Base-by-base conservation (phyloP, 140 eudicot species). In the Oenanthe javanica region DNA sequence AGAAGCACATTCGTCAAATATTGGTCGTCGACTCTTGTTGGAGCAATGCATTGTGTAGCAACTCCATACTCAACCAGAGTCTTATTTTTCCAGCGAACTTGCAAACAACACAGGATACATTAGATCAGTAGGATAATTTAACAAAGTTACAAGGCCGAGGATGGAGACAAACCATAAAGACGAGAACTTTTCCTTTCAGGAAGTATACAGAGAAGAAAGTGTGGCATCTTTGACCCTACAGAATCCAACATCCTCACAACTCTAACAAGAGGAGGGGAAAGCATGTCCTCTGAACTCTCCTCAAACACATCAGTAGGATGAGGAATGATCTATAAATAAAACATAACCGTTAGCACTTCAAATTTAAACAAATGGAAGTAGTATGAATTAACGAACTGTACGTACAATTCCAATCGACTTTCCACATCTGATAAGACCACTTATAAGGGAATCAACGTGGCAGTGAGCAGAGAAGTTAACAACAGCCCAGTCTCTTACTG, bases 1-100 rank as follows among this genome's bases (percentile, higher is more conserved):
- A 31, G 36, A 31, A 31, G 36, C 36, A 31, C 36, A 77, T 89
- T 86, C 0, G 91, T 88, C 40, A 93, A 75, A 81, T 93, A 91
- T 47, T 89, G 96, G 69, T 91, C 96, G 40, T 91, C 91, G 57
- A 91, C 92, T 54, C 90, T 86, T 15, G 50, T 84, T 55, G 96
- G 97, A 59, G 97, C 89, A 48, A 91, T 82, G 83, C 97, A 91
- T 21, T 93, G 97, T 36, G 94, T 89, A 55, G 88, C 94, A 52
- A 91, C 90, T 54, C 96, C 97, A 78, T 79, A 85, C 9, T 89
- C 93, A 2, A 90, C 83, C 40, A 93, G 86, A 75, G 75, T 82
- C 82, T 89, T 91, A 79, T 84, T 89, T 76, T 93, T 93, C 97
- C 97, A 93, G 2, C 94, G 97, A 63, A 96, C 97, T 67, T 61